Evolutionary conservation across 345 rosid genomes (phyloP), one percentile per base, ranked within the genome.

Genomic region (Melastoma malabathricum): DNA sequence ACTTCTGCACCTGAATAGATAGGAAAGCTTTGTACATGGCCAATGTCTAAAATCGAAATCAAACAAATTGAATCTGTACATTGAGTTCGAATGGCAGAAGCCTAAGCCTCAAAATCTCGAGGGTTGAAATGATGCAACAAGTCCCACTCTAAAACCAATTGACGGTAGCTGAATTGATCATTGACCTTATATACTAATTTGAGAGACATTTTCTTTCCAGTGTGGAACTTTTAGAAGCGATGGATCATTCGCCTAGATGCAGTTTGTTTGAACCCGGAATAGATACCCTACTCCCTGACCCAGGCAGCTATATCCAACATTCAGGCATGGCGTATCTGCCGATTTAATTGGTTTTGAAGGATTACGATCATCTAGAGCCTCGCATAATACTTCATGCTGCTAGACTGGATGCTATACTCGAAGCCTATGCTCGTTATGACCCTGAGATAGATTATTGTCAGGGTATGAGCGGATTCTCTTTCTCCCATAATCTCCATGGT

Each of bases 401-500:
- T n/a, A 67, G 99, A 39, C 67, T 93, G 43, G 97, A 83, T 48
- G 79, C 97, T 54, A 73, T 93, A 63, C 97, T 93, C 7, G 99
- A 93, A 75, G 97, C 99, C 27, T 93, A 93, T 52, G 85, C 95
- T 1, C 63, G 85, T 20, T 73, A 85, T 47, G 97, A 93, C 72
- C 78, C 90, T 23, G 95, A 93, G 60, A 88, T 83, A 48, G 99
- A 97, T 20, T 93, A 93, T 58, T 93, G 99, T 70, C 99, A 93
- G 71, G 99, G 99, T 50, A 93, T 93, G 99, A 93, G 97, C 25
- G 97, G 97, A 88, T 64, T 73, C 88, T 41, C 97, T 93, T 47
- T 81, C 97, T 57, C 99, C 99, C 15, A 81, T 93, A 67, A 75
- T 88, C 50, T 46, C 94, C 2, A 84, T 79, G 46, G 72, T 93